Evolutionary conservation across 2,329 filamentous ascomycete genomes (phyloP).

Genomic region (Hortaea sp.): DNA sequence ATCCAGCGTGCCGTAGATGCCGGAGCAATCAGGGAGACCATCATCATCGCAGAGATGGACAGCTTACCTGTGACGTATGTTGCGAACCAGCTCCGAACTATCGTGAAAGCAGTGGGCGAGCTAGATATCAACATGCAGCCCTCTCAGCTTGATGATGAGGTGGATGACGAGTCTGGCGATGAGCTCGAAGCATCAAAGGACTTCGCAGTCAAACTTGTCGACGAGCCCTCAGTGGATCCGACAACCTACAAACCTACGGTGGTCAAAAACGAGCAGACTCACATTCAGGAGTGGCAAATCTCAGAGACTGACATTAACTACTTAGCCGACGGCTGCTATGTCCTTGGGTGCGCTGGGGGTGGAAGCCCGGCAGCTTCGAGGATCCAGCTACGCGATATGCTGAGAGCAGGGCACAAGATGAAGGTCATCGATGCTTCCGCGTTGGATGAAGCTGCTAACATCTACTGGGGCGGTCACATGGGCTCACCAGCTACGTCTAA

Average conservation of each 20-base stretch:
- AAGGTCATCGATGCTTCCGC: constrained; percentile 43
- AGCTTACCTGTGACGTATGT: constrained; percentile 28
- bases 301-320: constrained; percentile 49
- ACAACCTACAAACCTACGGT: constrained; percentile 36
- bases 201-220: constrained; percentile 26
- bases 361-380: constrained; percentile 45
- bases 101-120: constrained; percentile 24
- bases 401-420: constrained; percentile 42
- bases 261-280: constrained; percentile 31
- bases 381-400: constrained; percentile 42
- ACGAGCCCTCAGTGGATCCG: constrained; percentile 19
- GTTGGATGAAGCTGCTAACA: constrained; percentile 40
- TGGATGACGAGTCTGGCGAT: constrained; percentile 6
- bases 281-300: constrained; percentile 44
- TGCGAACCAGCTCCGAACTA: constrained; percentile 24
- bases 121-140: constrained; percentile 18
- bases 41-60: constrained; percentile 39
- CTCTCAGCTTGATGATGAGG: constrained; percentile 10
- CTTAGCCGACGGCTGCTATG: constrained; percentile 50
- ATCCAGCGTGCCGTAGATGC: constrained; percentile 27
- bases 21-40: constrained; percentile 27
- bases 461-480: constrained; percentile 48
- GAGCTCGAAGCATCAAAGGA: constrained; percentile 14
- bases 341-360: constrained; percentile 52
- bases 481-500: constrained; percentile 52